Evolutionary conservation across 257 asterid species (phyloP).

Genomic region (Fraxinus americana): DNA sequence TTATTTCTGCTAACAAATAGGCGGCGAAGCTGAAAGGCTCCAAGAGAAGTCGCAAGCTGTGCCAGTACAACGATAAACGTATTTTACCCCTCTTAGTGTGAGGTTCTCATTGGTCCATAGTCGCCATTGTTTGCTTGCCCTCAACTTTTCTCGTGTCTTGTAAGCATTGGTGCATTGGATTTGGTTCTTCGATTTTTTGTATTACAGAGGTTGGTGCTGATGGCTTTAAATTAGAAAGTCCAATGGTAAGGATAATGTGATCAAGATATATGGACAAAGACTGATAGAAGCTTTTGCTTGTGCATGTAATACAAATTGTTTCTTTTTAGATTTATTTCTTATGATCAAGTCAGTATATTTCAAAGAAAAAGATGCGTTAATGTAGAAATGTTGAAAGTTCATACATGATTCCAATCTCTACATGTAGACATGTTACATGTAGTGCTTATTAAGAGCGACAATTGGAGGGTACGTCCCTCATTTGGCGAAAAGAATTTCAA

Average conservation of each 20-base stretch:
- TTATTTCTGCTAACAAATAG: neutral
- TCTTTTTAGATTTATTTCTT: neutral
- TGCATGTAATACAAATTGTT: slow-evolving; percentile 19
- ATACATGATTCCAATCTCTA: no score
- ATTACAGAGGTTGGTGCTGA: slow-evolving; percentile 11
- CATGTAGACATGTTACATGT: no score
- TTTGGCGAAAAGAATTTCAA: no score
- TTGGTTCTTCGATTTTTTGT: slow-evolving; percentile 13
- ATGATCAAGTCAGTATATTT: neutral
- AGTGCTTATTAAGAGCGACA: no score
- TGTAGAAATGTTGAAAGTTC: no score
- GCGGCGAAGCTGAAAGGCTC: slow-evolving; percentile 1
- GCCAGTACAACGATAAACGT: neutral
- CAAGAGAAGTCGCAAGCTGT: slow-evolving; percentile 13
- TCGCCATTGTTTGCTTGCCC: neutral
- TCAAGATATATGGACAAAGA: neutral
- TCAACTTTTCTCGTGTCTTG: neutral
- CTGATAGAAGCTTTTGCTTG: slow-evolving; percentile 12
- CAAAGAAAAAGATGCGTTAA: no score
- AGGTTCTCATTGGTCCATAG: neutral
- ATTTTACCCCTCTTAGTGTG: neutral
- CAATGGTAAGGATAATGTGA: slow-evolving; percentile 12
- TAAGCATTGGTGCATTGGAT: neutral
- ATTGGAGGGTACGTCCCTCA: no score
- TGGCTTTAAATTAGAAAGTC: slow-evolving; percentile 13